phyloP scores from a whole-genome alignment of 108 stramenopile species.

The Cyclotella sp. region DNA sequence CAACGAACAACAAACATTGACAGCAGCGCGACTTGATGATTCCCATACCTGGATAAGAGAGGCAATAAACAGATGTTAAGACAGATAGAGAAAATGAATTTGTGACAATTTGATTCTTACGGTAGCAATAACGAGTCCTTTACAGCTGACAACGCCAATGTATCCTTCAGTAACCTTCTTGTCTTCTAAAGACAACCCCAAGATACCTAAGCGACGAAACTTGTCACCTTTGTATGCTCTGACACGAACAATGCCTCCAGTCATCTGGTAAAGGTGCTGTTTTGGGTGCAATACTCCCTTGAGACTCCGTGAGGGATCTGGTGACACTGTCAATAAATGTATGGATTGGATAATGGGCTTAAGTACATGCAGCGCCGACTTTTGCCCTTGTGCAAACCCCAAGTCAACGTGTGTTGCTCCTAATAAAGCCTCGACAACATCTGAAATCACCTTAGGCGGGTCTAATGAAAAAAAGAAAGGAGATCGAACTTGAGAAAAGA shows the following conservation, averaged over 20 bases:
- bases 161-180: neutral
- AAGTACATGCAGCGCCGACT: constrained; percentile 38
- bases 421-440: constrained; percentile 68
- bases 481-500: constrained; percentile 4
- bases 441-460: constrained; percentile 67
- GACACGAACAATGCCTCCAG: constrained; percentile 38
- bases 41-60: constrained; percentile 4
- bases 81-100: neutral
- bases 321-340: constrained; percentile 18
- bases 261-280: constrained; percentile 45
- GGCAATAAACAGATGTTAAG: neutral
- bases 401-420: constrained; percentile 61
- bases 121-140: constrained; percentile 14
- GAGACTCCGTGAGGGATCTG: neutral
- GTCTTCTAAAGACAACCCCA: neutral
- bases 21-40: constrained; percentile 12
- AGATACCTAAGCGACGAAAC: neutral
- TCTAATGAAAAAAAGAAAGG: constrained; percentile 23
- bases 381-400: constrained; percentile 50
- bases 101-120: neutral
- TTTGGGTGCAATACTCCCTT: constrained; percentile 54
- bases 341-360: constrained; percentile 21
- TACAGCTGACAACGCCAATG: constrained; percentile 22
- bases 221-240: constrained; percentile 22
- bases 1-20: constrained; percentile 30